A percentile compares a stretch with the other conserved stretches of the same genome.
These are phyloP conservation scores for Scutellaria baicalensis DNA, from an alignment of 257 asterid genomes.

Conservation along the genomic window DNA sequence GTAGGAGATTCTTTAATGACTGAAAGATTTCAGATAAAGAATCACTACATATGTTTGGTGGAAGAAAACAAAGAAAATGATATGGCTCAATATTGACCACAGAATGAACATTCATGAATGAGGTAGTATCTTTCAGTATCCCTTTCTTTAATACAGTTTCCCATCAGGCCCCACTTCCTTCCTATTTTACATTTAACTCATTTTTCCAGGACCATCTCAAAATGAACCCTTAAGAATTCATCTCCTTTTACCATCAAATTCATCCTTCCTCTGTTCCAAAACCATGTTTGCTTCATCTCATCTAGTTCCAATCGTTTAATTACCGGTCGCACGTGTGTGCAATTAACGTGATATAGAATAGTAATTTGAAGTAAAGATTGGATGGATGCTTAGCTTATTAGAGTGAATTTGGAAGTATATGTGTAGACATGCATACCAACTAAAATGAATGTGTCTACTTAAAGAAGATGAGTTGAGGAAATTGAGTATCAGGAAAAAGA, in stretches of 20 bases:
- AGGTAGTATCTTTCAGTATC: conserved; percentile 2
- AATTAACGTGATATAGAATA: too few species aligned
- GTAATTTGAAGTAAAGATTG: too few species aligned
- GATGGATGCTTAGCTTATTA: background rate
- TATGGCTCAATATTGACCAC: conserved; percentile 23
- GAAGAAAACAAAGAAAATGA: conserved; percentile 14
- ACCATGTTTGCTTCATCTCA: too few species aligned
- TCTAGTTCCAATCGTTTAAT: too few species aligned
- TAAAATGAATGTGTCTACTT: background rate
- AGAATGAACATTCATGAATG: conserved; percentile 20
- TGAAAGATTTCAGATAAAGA: conserved; percentile 5
- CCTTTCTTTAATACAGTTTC: background rate
- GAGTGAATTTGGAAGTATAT: background rate
- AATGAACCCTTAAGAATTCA: background rate
- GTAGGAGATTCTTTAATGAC: background rate
- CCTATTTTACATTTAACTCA: background rate
- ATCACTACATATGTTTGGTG: conserved; percentile 18
- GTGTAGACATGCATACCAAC: background rate
- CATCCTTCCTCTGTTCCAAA: too few species aligned
- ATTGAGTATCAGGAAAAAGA: background rate
- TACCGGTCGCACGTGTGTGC: too few species aligned
- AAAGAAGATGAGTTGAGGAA: background rate
- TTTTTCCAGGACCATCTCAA: conserved; percentile 9
- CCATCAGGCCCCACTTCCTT: conserved; percentile 12
- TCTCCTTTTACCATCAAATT: background rate